Base-by-base conservation (phyloP, 768 basidiomycete genomes). In the Dentipellis sp. region DNA sequence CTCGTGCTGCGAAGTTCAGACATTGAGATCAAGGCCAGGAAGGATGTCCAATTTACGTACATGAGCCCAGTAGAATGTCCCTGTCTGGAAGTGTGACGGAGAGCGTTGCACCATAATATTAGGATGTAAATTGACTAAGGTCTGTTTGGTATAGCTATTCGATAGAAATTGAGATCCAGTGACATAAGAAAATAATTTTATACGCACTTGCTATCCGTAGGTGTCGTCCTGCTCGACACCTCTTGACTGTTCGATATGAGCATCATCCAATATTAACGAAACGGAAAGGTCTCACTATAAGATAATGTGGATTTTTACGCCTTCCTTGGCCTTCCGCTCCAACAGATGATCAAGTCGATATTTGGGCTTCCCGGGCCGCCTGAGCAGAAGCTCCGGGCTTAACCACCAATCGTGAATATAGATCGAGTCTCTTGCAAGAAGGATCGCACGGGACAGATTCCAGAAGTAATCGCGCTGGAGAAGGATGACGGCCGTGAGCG, bases 401-500 rank as follows among this genome's bases (percentile, higher is more conserved):
- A 94, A 73, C 97, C 95, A 98, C 95, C 95, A 97, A 70, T 95
- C 95, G 66, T 98, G 97, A 38, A 97, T 97, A 66, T 93, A 94
- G 55, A 97, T 93, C 47, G 73, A 78, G 64, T 92, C 86, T 67
- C 85, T 86, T 0, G 95, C 95, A 62, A 97, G 78, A 22, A 90
- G 75, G 49, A 99, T 86, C 0, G 95, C 95, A 40, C 91, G 81
- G 21, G 91, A 91, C 21, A 99, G 73, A 65, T 94, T 95, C 97
- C 95, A 99, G 71, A 93, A 95, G 66, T 99, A 99, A 68, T 99
- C 95, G 10, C 95, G 84, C 89, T 94, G 58, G 29, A 29, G 52
- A 53, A 45, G 59, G 6, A 12, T 53, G 38, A 39, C 21, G 53
- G 54, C 49, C 17, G 10, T 17, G 48, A 17, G 52, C n/a, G 17